Conservation (phyloP, 2,329 filamentous ascomycete species). For the Talaromyces sp. region DNA sequence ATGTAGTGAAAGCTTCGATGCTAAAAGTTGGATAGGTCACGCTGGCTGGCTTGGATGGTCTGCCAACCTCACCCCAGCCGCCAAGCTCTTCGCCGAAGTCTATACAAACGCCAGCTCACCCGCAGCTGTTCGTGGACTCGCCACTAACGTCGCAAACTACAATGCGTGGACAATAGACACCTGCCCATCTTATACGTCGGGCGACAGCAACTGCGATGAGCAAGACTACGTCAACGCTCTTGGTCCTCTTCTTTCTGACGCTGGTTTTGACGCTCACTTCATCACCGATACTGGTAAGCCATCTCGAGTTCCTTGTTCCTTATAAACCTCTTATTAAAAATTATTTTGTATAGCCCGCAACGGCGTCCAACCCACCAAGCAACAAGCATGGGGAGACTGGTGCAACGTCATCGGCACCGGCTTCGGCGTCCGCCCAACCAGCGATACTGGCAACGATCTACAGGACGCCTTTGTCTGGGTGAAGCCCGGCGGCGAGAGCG, state of each 20-base stretch:
- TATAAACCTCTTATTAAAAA: too few relatives aligned
- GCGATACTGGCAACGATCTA: conserved; percentile 54
- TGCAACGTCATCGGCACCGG: conserved; percentile 61
- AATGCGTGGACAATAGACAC: conserved; percentile 47
- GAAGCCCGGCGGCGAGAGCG: conserved; percentile 58
- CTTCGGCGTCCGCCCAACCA: conserved; percentile 58
- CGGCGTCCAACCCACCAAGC: conserved; percentile 54
- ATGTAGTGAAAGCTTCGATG: not conserved
- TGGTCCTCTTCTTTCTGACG: conserved; percentile 40
- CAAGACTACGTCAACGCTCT: conserved; percentile 48
- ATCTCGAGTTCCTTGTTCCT: not conserved
- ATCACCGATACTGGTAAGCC: conserved; percentile 47
- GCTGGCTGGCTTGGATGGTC: conserved; percentile 61
- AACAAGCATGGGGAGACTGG: conserved; percentile 59
- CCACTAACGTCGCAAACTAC: conserved; percentile 56
- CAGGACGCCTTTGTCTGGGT: conserved; percentile 65
- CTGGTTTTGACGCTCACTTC: conserved; percentile 49
- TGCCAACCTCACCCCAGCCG: conserved; percentile 51
- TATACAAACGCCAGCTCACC: conserved; percentile 45
- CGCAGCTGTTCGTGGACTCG: conserved; percentile 46
- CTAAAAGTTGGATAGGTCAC: conserved; percentile 33
- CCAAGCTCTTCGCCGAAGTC: conserved; percentile 42
- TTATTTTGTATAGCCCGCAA: conserved; percentile 44
- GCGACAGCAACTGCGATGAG: conserved; percentile 49
- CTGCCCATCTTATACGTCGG: conserved; percentile 40